phyloP scores from a whole-genome alignment of 805 yeast species.

The Scheffersomyces stipitis region DNA sequence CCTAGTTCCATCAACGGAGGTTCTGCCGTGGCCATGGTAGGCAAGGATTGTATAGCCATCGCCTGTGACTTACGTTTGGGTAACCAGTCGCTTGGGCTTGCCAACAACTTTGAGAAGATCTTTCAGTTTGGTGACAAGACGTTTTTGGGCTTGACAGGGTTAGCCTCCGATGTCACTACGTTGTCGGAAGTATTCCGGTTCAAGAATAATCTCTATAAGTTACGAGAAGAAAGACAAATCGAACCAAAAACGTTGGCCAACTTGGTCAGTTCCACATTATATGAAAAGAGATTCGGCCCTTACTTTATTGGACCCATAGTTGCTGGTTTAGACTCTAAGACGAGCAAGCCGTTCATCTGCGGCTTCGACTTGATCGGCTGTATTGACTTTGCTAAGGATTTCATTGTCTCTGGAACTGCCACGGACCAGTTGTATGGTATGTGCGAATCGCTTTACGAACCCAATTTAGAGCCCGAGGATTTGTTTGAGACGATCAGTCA shows the following conservation, averaged over 20 bases:
- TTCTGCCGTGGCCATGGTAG: slow-evolving; percentile 97
- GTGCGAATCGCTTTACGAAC: slow-evolving; percentile 97
- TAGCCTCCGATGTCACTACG: slow-evolving; percentile 92
- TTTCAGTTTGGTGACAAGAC: slow-evolving; percentile 79
- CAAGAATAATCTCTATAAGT: slow-evolving; percentile 83
- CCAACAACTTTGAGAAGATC: slow-evolving; percentile 91
- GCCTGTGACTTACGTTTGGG: slow-evolving; percentile 96
- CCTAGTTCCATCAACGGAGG: slow-evolving; percentile 88
- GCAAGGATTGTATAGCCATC: slow-evolving; percentile 97
- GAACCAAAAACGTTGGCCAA: slow-evolving; percentile 95
- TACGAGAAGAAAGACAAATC: slow-evolving; percentile 86
- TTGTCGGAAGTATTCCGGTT: slow-evolving; percentile 77
- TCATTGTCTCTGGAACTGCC: slow-evolving; percentile 94
- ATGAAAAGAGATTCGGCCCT: slow-evolving; percentile 92
- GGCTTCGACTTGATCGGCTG: slow-evolving; percentile 97
- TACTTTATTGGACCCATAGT: slow-evolving; percentile 96
- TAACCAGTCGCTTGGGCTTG: slow-evolving; percentile 85
- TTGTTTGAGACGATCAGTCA: slow-evolving; percentile 94
- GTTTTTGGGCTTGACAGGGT: slow-evolving; percentile 89
- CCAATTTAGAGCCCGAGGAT: slow-evolving; percentile 90
- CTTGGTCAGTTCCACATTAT: slow-evolving; percentile 84
- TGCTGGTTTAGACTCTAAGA: slow-evolving; percentile 86
- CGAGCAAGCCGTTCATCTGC: slow-evolving; percentile 85
- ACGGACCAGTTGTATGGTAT: slow-evolving; percentile 96
- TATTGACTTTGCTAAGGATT: slow-evolving; percentile 91